These are phyloP conservation scores for Plantago lanceolata DNA, from an alignment of 305 asterid genomes.

Conservation along the genomic window DNA sequence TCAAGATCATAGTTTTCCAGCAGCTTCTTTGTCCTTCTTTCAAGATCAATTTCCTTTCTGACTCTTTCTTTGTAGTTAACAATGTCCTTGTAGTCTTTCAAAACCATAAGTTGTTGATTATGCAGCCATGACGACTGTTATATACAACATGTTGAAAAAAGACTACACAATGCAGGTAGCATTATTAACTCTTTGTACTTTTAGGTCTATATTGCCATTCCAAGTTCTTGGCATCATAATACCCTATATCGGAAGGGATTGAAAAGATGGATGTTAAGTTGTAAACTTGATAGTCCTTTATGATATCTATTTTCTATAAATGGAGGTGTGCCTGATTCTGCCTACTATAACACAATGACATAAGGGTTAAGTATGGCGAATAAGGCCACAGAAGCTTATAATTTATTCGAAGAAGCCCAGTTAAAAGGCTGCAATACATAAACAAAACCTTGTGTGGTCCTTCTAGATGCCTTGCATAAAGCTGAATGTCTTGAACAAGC, in stretches of 20 bases:
- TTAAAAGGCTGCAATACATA: conserved; percentile 66
- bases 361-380: conserved; percentile 77
- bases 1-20: no score
- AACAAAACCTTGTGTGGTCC: conserved; percentile 74
- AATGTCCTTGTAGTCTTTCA: no score
- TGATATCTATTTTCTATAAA: no score
- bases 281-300: no score
- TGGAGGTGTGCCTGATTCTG: conserved; percentile 89
- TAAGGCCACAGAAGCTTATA: conserved; percentile 75
- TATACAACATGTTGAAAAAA: conserved; percentile 63
- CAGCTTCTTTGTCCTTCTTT: no score
- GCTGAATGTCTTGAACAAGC: conserved; percentile 93
- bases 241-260: no score
- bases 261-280: no score
- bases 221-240: conserved; percentile 1
- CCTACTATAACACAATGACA: conserved; percentile 86
- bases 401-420: conserved; percentile 78
- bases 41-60: no score
- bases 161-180: conserved; percentile 85
- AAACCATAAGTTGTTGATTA: conserved; percentile 43
- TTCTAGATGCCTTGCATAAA: conserved; percentile 83
- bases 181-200: not conserved
- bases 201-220: not conserved
- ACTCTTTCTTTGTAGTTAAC: no score
- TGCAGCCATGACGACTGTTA: conserved; percentile 56